These are phyloP conservation scores for Phytophthora tentaculata DNA, from an alignment of 352 stramenopile species.

Conservation along the genomic window DNA sequence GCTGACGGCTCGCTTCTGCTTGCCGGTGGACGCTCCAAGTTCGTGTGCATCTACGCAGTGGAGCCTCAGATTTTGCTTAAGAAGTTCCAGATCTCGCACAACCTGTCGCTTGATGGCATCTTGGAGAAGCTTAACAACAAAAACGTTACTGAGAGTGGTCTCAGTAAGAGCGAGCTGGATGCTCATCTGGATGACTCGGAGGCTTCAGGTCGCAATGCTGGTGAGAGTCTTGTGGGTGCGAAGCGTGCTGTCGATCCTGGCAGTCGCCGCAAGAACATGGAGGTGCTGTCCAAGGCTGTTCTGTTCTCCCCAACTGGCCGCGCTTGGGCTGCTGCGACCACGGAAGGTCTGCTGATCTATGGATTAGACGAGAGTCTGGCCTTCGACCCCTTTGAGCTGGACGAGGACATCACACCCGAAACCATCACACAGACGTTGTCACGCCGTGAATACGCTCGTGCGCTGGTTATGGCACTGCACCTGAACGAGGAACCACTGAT, in stretches of 20 bases:
- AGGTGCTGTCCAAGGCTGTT: constrained; percentile 92
- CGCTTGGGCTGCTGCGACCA: constrained; percentile 97
- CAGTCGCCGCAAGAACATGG: constrained; percentile 83
- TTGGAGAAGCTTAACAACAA: constrained; percentile 96
- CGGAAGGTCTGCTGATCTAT: constrained; percentile 98
- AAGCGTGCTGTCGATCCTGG: constrained; percentile 94
- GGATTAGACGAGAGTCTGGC: constrained; percentile 95
- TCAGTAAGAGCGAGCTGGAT: constrained; percentile 78
- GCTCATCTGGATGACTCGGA: constrained; percentile 60
- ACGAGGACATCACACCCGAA: constrained; percentile 97
- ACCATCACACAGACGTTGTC: constrained; percentile 89
- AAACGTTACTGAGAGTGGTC: constrained; percentile 80
- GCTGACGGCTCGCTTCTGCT: constrained; percentile 98
- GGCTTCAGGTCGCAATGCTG: constrained; percentile 27
- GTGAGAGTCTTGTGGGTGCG: constrained; percentile 74
- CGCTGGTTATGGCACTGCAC: constrained; percentile 96
- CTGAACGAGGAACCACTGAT: constrained; percentile 97
- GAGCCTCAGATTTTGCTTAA: constrained; percentile 96
- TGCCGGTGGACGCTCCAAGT: constrained; percentile 97
- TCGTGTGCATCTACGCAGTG: constrained; percentile 99
- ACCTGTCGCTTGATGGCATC: constrained; percentile 95
- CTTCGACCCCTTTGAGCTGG: constrained; percentile 99
- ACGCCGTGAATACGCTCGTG: constrained; percentile 91
- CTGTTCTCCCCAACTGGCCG: constrained; percentile 97
- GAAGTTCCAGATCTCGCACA: constrained; percentile 99